A percentile compares a stretch with the other conserved stretches of the same genome.
Evolutionary conservation across 2,329 filamentous ascomycete genomes (phyloP).

Genomic region (Claviceps capensis): DNA sequence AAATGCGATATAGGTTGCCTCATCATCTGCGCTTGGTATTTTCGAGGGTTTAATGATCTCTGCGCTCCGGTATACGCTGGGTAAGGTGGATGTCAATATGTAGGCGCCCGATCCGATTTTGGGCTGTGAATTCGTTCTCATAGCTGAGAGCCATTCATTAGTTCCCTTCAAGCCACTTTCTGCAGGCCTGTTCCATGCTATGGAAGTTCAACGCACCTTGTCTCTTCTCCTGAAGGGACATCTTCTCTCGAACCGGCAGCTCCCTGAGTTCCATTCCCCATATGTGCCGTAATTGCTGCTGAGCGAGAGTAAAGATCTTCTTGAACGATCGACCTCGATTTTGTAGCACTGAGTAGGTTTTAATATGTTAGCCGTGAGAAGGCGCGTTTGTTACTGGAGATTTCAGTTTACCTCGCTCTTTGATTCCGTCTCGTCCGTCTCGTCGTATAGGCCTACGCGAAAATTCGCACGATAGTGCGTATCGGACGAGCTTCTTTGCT

Average conservation of each 20-base stretch:
- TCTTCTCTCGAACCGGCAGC: constrained; percentile 67
- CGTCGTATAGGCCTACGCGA: constrained; percentile 45
- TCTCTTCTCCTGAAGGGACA: constrained; percentile 63
- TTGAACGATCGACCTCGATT: constrained; percentile 59
- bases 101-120: constrained; percentile 54
- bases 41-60: constrained; percentile 55
- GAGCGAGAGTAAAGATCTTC: constrained; percentile 61
- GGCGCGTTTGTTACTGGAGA: not conserved
- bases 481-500: constrained; percentile 54
- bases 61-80: constrained; percentile 50
- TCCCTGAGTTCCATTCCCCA: constrained; percentile 94
- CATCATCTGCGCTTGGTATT: constrained; percentile 49
- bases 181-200: not conserved
- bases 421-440: constrained; percentile 47
- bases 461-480: constrained; percentile 53
- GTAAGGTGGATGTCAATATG: constrained; percentile 63
- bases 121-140: constrained; percentile 33
- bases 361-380: not conserved
- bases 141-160: constrained; percentile 15
- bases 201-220: constrained; percentile 41
- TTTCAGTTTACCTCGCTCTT: constrained; percentile 39
- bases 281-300: constrained; percentile 51
- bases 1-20: constrained; percentile 69
- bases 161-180: no score
- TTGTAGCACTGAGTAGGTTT: constrained; percentile 48